Evolutionary conservation across 2,329 filamentous ascomycete genomes (phyloP), one percentile per base, ranked within the genome.

Genomic region (Ceratocystis cacaofunesta): DNA sequence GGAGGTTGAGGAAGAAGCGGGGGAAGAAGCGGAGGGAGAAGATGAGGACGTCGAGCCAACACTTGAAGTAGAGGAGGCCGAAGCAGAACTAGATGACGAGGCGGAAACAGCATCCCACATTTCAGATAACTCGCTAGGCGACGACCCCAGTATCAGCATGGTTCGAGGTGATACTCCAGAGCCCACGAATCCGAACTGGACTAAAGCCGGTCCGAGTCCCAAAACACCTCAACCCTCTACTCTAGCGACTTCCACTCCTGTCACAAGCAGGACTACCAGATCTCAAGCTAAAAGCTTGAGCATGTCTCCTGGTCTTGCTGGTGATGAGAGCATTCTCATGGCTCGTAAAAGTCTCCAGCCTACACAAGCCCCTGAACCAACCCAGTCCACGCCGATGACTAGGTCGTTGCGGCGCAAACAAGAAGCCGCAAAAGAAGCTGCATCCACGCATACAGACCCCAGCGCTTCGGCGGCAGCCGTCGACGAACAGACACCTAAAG

Each of bases 201-300:
- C 48, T 10, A 52, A 25, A 46, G 15, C 12, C 28, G 15, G 28
- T 6, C 41, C 50, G 7, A 17, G 41, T 30, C 43, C 61, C 50
- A 22, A 28, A 22, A 60, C 65, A 10, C 61, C 65, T 15, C 62
- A 64, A 28, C 5, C 17, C 2, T 30, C 50, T 17, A 60, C 15
- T 36, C 44, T 10, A 17, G 17, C 30, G 8, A 52, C 52, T 7
- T 57, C 28, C 32, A 66, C 65, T 30, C 64, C 63, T 19, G 50
- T 36, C 32, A 63, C 57, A n/a, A 8, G 36, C 12, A 43, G 66
- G 50, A 65, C 68, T 10, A 68, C 65, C 25, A 55, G 67, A 8
- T 67, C 67, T 12, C 50, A 66, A 58, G 57, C 65, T 15, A 64
- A 61, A 41, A 66, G 65, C 62, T n/a, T 66, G 12, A 66, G 64